A percentile compares a stretch with the other conserved stretches of the same genome.
Evolutionary conservation across 306 rosid genomes (phyloP).

Genomic region (Sophora flavescens): DNA sequence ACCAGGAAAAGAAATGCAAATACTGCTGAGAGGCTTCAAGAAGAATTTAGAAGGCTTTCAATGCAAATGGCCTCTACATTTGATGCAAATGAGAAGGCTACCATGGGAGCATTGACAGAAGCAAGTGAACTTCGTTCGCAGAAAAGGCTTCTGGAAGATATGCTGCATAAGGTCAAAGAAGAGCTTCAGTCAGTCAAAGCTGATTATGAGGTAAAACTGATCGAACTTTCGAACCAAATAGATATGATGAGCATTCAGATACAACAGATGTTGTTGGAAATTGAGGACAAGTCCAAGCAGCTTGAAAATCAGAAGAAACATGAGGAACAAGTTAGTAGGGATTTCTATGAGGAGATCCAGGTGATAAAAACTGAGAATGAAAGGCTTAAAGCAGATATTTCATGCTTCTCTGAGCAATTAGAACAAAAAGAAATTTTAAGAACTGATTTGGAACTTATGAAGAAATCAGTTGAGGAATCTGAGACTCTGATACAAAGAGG

Average conservation of each 20-base stretch:
- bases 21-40: conserved; percentile 91
- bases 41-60: conserved; percentile 83
- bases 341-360: conserved; percentile 59
- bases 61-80: conserved; percentile 85
- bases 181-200: conserved; percentile 66
- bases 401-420: conserved; percentile 52
- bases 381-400: conserved; percentile 67
- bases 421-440: conserved; percentile 56
- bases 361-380: conserved; percentile 65
- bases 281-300: conserved; percentile 64
- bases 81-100: conserved; percentile 85
- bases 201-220: conserved; percentile 60
- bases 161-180: conserved; percentile 64
- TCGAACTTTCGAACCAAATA: conserved; percentile 60
- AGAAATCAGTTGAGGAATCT: conserved; percentile 63
- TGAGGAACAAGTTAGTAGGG: conserved; percentile 53
- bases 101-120: conserved; percentile 72
- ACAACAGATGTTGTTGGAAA: conserved; percentile 65
- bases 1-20: conserved; percentile 74
- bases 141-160: conserved; percentile 70
- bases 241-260: conserved; percentile 59
- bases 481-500: conserved; percentile 54
- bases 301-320: conserved; percentile 64
- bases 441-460: conserved; percentile 65
- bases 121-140: conserved; percentile 74